A percentile compares a stretch with the other conserved stretches of the same genome.
Conservation (phyloP, 2,329 filamentous ascomycete species). For the Microsporum canis region DNA sequence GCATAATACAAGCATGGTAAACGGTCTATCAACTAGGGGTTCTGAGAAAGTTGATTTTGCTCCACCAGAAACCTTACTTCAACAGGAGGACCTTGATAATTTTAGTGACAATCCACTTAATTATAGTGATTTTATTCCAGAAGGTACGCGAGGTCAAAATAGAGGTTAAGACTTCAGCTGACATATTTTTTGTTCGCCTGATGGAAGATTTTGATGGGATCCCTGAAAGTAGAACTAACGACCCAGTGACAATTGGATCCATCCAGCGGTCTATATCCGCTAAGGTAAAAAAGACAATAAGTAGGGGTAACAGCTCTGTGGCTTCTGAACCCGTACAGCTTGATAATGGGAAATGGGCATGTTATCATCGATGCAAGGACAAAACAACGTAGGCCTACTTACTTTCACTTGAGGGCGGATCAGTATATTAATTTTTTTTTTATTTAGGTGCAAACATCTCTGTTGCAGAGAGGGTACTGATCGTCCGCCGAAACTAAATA, state of each 20-base stretch:
- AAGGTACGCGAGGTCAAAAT: background rate
- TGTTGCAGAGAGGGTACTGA: slow-evolving; percentile 63
- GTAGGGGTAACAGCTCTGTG: slow-evolving; percentile 2
- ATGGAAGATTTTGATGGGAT: slow-evolving; percentile 10
- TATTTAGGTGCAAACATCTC: slow-evolving; percentile 52
- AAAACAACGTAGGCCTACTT: slow-evolving; percentile 33
- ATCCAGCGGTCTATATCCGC: background rate
- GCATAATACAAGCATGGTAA: background rate
- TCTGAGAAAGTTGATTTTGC: background rate
- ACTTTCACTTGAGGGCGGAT: slow-evolving; percentile 19
- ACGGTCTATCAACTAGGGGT: background rate
- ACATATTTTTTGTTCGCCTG: slow-evolving; percentile 14
- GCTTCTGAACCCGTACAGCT: slow-evolving; percentile 40
- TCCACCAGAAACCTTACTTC: background rate
- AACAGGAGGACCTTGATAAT: background rate
- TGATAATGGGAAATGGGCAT: slow-evolving; percentile 60
- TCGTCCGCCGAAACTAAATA: slow-evolving; percentile 43
- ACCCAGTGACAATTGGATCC: slow-evolving; percentile 2
- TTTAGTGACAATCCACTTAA: background rate
- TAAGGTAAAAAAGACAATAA: slow-evolving; percentile 8
- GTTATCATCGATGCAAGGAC: slow-evolving; percentile 59
- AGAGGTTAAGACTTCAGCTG: slow-evolving; percentile 2
- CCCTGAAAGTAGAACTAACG: slow-evolving; percentile 15
- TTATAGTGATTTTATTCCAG: slow-evolving; percentile 1
- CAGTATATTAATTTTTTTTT: slow-evolving; percentile 20